Base-by-base conservation (phyloP, 768 basidiomycete genomes). In the Punctularia strigosozonata region DNA sequence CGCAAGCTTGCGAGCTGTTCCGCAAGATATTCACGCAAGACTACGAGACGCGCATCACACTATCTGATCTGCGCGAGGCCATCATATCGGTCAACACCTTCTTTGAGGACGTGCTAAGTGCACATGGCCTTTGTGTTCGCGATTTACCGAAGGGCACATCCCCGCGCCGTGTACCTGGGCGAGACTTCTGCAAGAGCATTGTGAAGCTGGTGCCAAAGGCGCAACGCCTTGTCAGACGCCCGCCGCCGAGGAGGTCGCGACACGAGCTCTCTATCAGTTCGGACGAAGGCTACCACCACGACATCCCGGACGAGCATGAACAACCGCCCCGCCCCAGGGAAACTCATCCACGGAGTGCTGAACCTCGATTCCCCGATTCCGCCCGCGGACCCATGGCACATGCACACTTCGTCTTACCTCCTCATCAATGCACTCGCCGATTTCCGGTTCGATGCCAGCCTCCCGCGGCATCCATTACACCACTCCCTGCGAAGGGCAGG, bases 1-100 rank as follows among this genome's bases (percentile, higher is more conserved):
- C 59, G 30, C 69, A 66, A 10, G 70, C 75, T 47, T 79, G 84
- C 57, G 50, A 53, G 1, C 68, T 90, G 48, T 64, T 92, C 50
- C 78, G 77, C 51, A 66, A 66, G 40, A 74, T 52, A 38, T 48
- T 57, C 47, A 40, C 43, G 36, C 39, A 42, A 35, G 38, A 48
- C 6, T 46, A 50, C 19, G 12, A 32, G 8, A 42, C 45, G 23
- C 34, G 48, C 31, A 41, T 51, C 32, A 42, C 47, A 12, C 32
- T 57, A 30, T 23, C 39, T n/a, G 45, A 38, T 14, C 37, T 57
- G 14, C 49, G 54, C 28, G 26, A 44, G 36, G 43, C 34, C 31
- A 31, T 57, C 33, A 21, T 41, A 32, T 43, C 49, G 39, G 38
- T 57, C 33, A 43, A 49, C 30, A 51, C 52, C 20, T 57, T 57